Percentiles rank a stretch among this genome's conserved stretches.
These are phyloP conservation scores for Babjeviella inositovora DNA, from an alignment of 805 yeast genomes.

Conservation along the genomic window DNA sequence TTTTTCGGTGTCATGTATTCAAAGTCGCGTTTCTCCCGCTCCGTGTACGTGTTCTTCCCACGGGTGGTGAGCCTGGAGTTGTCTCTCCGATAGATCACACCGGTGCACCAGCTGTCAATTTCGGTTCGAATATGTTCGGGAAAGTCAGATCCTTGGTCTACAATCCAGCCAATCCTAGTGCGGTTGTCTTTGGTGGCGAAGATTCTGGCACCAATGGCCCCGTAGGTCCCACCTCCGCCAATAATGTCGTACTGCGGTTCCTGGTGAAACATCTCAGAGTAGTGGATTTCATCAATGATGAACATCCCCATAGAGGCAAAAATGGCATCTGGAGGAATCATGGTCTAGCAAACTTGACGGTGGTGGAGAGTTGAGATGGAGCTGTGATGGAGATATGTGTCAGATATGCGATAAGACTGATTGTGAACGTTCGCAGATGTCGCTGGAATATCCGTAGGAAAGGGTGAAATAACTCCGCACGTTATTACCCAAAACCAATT, in stretches of 20 bases:
- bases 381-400: too few relatives aligned
- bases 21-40: constrained; percentile 9
- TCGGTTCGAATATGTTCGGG: constrained; percentile 12
- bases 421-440: too few relatives aligned
- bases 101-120: constrained; percentile 16
- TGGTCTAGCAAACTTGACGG: too few relatives aligned
- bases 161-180: constrained; percentile 12
- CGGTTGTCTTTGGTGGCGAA: constrained; percentile 9
- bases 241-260: constrained; percentile 13
- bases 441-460: too few relatives aligned
- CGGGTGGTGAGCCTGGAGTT: constrained; percentile 15
- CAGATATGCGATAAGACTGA: too few relatives aligned
- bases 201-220: constrained; percentile 19
- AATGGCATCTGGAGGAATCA: constrained; percentile 1
- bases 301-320: constrained; percentile 20
- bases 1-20: constrained; percentile 15
- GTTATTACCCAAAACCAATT: too few relatives aligned
- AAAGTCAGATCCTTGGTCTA: constrained; percentile 22
- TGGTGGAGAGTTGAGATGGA: too few relatives aligned
- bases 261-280: constrained; percentile 12
- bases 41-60: constrained; percentile 19
- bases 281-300: constrained; percentile 22
- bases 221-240: constrained; percentile 26
- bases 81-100: constrained; percentile 12
- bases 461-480: too few relatives aligned